Base-by-base conservation (phyloP, 164 flowering plant genomes). In the Kalanchoe fedtschenkoi region DNA sequence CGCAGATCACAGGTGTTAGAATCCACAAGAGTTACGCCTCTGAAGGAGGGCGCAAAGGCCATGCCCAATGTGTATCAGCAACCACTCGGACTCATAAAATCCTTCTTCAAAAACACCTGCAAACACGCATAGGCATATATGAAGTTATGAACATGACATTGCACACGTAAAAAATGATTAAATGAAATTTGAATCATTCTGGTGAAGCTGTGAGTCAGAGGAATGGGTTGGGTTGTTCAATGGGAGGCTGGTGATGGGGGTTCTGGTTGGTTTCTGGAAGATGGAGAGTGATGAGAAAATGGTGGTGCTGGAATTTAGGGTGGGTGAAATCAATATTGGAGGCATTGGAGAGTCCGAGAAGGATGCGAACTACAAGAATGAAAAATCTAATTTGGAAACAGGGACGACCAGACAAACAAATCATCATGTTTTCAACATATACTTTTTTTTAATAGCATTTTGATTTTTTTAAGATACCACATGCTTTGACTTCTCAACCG, bases 101-200 rank as follows among this genome's bases (percentile, higher is more conserved):
- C 29, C 10, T 6, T 46, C 10, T 21, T 2, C 15, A 47, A 22
- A 24, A 47, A 6, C 55, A 24, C 55, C 21, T 22, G 2, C 22
- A 7, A 21, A 15, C 26, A 22, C n/a, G n/a, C n/a, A n/a, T n/a
- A n/a, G n/a, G n/a, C n/a, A n/a, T n/a, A n/a, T n/a, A n/a, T n/a
- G n/a, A n/a, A n/a, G n/a, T n/a, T n/a, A n/a, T n/a, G n/a, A 46
- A 46, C 54, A 46, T 46, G 26, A 43, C 51, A 46, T 46, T 47
- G 7, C 30, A 28, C 14, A 46, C 22, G 24, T 21, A 19, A 2
- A 3, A 21, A 47, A 47, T 21, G 22, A 47, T 21, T 2, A 42
- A 47, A 22, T 22, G 2, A 47, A 47, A 47, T 47, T 22, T 47
- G 55, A 44, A 46, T 46, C 5, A 24, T 13, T 4, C 55, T 47